These are phyloP conservation scores for Garcileccinum viscosum DNA, from an alignment of 1,284 basidiomycete species.

Conservation along the genomic window DNA sequence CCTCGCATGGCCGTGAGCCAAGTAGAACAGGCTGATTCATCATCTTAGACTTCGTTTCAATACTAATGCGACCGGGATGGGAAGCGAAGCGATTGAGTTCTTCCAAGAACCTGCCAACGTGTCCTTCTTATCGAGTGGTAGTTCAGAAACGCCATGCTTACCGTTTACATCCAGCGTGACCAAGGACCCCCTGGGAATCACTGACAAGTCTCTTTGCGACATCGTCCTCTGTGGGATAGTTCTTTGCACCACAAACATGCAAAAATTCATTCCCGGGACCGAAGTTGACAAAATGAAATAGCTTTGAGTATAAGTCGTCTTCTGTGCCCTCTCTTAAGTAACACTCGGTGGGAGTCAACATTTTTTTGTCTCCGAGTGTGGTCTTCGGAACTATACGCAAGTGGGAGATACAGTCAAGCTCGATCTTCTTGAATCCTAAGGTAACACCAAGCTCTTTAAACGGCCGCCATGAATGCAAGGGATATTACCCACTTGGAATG, in stretches of 20 bases:
- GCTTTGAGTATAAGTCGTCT: constrained; percentile 60
- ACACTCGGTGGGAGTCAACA: constrained; percentile 3
- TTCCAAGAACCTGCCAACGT: constrained; percentile 7
- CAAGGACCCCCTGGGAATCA: not conserved
- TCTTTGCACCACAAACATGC: constrained; percentile 82
- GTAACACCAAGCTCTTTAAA: not conserved
- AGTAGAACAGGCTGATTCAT: not conserved
- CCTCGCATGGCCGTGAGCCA: constrained; percentile 1
- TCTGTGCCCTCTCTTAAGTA: not conserved
- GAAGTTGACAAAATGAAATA: constrained; percentile 89
- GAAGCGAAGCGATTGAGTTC: constrained; percentile 4
- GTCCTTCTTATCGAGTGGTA: not conserved
- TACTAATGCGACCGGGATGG: not conserved
- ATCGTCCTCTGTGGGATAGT: constrained; percentile 86
- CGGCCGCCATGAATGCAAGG: not conserved
- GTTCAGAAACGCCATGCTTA: not conserved
- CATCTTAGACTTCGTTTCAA: constrained; percentile 1
- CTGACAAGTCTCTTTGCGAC: constrained; percentile 53
- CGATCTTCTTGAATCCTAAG: not conserved
- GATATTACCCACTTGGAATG: not conserved
- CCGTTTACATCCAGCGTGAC: not conserved
- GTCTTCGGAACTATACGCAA: constrained; percentile 3
- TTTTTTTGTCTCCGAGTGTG: not conserved
- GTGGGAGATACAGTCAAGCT: not conserved
- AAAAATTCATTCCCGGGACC: constrained; percentile 83